These are phyloP conservation scores for Stropharia rugosoannulata DNA, from an alignment of 768 basidiomycete genomes.

Conservation along the genomic window DNA sequence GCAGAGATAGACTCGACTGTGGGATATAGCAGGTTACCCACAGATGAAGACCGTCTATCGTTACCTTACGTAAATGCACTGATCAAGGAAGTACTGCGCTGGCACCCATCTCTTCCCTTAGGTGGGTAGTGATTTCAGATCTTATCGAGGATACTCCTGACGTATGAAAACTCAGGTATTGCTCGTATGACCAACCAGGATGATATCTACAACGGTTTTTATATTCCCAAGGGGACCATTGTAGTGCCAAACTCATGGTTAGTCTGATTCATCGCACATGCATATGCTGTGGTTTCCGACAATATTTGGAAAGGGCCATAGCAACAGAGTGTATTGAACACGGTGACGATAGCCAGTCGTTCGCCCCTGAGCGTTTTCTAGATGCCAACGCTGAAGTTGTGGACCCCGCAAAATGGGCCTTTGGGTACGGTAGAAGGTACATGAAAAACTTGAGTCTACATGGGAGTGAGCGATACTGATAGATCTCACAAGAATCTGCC, in stretches of 20 bases:
- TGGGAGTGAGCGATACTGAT: too few species aligned
- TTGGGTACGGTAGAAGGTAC: conserved; percentile 3
- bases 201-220: conserved; percentile 19
- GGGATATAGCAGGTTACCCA: conserved; percentile 31
- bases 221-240: conserved; percentile 34
- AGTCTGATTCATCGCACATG: not conserved
- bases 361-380: conserved; percentile 15
- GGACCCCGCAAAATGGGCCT: not conserved
- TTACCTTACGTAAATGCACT: conserved; percentile 38
- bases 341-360: conserved; percentile 7
- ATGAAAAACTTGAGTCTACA: too few species aligned
- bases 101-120: conserved; percentile 30
- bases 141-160: not conserved
- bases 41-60: conserved; percentile 26
- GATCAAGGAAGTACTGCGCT: conserved; percentile 37
- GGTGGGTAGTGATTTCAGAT: conserved; percentile 11
- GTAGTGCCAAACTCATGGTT: conserved; percentile 35
- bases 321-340: conserved; percentile 1
- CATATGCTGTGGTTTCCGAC: not conserved
- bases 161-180: conserved; percentile 1
- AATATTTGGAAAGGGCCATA: conserved; percentile 8
- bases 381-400: not conserved
- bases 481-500: conserved; percentile 10
- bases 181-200: conserved; percentile 10
- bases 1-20: conserved; percentile 34